Evolutionary conservation across 2,329 filamentous ascomycete genomes (phyloP).

Genomic region (Pseudogymnoascus sp.): DNA sequence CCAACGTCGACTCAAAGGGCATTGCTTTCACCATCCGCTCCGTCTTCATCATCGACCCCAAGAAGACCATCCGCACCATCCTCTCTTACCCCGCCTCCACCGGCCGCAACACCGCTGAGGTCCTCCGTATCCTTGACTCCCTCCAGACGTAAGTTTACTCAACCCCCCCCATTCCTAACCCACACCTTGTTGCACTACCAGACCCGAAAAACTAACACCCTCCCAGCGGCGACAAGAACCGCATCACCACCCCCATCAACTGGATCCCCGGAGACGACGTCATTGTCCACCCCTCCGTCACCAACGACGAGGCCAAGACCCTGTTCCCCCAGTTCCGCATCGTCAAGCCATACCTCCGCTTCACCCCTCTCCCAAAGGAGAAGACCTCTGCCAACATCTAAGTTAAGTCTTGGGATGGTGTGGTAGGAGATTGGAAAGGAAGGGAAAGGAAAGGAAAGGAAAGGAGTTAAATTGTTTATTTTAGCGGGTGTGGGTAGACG

Average conservation of each 20-base stretch:
- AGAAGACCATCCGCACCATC: constrained; percentile 87
- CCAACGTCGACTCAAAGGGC: constrained; percentile 72
- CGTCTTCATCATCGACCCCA: constrained; percentile 90
- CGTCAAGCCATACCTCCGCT: constrained; percentile 67
- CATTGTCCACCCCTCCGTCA: constrained; percentile 77
- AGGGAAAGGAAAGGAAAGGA: not conserved
- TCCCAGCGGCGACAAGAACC: constrained; percentile 66
- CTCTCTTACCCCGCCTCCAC: constrained; percentile 89
- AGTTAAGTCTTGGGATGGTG: not conserved
- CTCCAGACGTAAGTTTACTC: constrained; percentile 15
- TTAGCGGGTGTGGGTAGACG: not conserved
- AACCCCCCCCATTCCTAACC: not conserved
- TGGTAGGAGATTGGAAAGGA: not conserved
- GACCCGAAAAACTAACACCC: not conserved
- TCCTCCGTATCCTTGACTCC: constrained; percentile 63
- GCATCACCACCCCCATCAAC: constrained; percentile 81
- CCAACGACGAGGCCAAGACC: constrained; percentile 76
- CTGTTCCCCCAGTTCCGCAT: constrained; percentile 72
- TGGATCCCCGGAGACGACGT: constrained; percentile 86
- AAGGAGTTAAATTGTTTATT: not conserved
- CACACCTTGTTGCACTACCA: no score
- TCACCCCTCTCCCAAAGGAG: constrained; percentile 57
- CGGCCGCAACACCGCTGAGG: constrained; percentile 73
- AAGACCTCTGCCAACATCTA: constrained; percentile 26
- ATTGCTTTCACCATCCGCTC: constrained; percentile 91